Conservation (phyloP, 139 green algal genomes). For the Chlorella sp. region DNA sequence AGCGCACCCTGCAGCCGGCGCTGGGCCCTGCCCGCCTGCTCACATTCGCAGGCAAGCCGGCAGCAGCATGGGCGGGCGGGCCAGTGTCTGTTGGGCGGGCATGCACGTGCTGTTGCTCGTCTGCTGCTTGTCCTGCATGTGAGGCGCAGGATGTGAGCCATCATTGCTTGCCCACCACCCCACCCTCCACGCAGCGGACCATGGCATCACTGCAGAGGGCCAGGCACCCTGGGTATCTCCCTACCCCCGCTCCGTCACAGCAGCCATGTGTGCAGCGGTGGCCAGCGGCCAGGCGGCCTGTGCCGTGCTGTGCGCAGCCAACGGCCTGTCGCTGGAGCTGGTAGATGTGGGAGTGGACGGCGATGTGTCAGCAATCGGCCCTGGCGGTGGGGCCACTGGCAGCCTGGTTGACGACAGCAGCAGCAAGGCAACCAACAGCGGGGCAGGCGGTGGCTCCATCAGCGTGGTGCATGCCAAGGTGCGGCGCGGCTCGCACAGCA, state of each 20-base stretch:
- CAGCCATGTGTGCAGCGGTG: slow-evolving; percentile 44
- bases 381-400: too few species aligned
- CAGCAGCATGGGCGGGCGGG: too few species aligned
- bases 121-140: too few species aligned
- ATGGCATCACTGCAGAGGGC: slow-evolving; percentile 43
- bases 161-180: too few species aligned
- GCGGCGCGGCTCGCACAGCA: slow-evolving; percentile 20
- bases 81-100: too few species aligned
- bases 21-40: slow-evolving; percentile 37
- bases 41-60: too few species aligned
- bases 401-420: too few species aligned
- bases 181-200: too few species aligned
- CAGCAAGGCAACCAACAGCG: too few species aligned
- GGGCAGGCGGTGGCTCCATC: background rate
- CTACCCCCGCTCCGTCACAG: slow-evolving; percentile 47
- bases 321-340: slow-evolving; percentile 24
- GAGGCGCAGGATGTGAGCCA: too few species aligned
- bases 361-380: background rate
- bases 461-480: slow-evolving; percentile 22
- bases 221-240: slow-evolving; percentile 39
- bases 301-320: slow-evolving; percentile 40
- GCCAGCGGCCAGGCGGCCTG: slow-evolving; percentile 42
- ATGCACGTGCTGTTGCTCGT: too few species aligned
- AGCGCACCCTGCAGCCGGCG: slow-evolving; percentile 37
- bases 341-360: slow-evolving; percentile 53